These are phyloP conservation scores for Alectoria sarmentosa DNA, from an alignment of 495 filamentous ascomycete species.

Conservation along the genomic window DNA sequence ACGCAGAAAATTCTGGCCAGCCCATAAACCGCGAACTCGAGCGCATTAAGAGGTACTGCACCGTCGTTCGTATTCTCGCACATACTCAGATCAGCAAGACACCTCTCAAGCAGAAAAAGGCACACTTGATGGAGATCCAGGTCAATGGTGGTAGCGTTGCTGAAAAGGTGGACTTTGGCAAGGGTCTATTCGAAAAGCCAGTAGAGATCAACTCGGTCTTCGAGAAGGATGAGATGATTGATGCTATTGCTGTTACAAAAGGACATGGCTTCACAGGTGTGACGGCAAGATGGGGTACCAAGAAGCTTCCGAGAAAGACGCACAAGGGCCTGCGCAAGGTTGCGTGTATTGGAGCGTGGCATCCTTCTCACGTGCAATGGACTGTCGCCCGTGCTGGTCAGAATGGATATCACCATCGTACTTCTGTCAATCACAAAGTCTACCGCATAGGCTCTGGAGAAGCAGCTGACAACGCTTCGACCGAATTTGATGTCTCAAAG, in stretches of 20 bases:
- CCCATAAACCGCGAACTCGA: constrained; percentile 94
- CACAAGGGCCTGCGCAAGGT: constrained; percentile 99
- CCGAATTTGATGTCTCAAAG: constrained; percentile 95
- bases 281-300: constrained; percentile 97
- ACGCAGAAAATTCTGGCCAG: constrained; percentile 82
- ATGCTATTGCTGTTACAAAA: constrained; percentile 99
- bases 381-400: constrained; percentile 99
- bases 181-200: constrained; percentile 96
- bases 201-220: constrained; percentile 90
- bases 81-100: constrained; percentile 99
- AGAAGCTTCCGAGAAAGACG: constrained; percentile 99
- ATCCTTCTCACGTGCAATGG: constrained; percentile 99
- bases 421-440: constrained; percentile 99
- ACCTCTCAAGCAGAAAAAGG: constrained; percentile 99
- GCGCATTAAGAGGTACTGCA: constrained; percentile 99
- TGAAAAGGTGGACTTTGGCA: constrained; percentile 94
- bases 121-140: constrained; percentile 99
- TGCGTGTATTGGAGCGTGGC: constrained; percentile 99
- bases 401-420: constrained; percentile 99
- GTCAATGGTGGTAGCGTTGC: constrained; percentile 93
- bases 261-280: constrained; percentile 98
- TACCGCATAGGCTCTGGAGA: constrained; percentile 94
- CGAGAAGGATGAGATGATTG: constrained; percentile 99
- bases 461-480: constrained; percentile 84
- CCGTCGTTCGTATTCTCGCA: constrained; percentile 96